A percentile compares a stretch with the other conserved stretches of the same genome.
Evolutionary conservation across 2,329 filamentous ascomycete genomes (phyloP).

Genomic region (Cladosporium sp.): DNA sequence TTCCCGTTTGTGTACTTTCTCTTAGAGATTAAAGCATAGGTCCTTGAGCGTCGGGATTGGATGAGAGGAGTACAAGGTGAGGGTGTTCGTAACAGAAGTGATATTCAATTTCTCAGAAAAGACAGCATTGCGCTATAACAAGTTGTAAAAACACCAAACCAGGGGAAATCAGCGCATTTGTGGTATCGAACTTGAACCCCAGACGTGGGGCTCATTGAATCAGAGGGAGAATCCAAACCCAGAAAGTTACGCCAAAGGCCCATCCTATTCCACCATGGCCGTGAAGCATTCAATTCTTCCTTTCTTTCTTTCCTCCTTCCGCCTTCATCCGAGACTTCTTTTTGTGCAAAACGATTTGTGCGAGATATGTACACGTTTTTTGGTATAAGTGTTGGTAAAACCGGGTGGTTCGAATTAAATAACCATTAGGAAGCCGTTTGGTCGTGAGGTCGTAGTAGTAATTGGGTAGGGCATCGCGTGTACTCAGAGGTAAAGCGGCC

Average conservation of each 20-base stretch:
- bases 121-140: background rate
- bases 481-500: too few relatives aligned
- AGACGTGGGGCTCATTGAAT: background rate
- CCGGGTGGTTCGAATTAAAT: background rate
- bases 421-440: background rate
- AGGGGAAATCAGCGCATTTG: constrained; percentile 4
- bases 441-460: background rate
- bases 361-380: background rate
- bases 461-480: background rate
- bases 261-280: background rate
- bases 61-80: too few relatives aligned
- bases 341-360: background rate
- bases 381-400: background rate
- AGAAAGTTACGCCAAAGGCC: background rate
- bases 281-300: background rate
- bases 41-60: too few relatives aligned
- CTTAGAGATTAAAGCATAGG: too few relatives aligned
- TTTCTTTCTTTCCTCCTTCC: background rate
- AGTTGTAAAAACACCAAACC: background rate
- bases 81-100: too few relatives aligned
- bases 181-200: constrained; percentile 9
- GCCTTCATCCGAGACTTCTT: too few relatives aligned
- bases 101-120: background rate
- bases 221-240: background rate
- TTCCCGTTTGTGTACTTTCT: too few relatives aligned